phyloP scores from a whole-genome alignment of 257 asterid genomes.

The Forsythia viridissima region DNA sequence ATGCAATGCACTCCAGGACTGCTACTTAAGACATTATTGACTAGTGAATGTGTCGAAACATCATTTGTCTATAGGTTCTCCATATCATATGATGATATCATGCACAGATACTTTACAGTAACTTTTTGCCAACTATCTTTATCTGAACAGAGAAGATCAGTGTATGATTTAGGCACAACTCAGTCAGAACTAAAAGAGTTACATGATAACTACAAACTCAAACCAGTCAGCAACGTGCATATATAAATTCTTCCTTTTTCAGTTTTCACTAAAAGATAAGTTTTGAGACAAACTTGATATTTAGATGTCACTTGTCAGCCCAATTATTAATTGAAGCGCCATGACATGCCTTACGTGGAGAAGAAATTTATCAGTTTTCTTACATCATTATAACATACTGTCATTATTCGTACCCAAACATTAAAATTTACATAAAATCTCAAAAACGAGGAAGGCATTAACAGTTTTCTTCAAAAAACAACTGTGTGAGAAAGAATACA shows the following conservation, averaged over 20 bases:
- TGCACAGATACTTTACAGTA: background rate
- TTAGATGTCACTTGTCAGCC: background rate
- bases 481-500: background rate
- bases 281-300: background rate
- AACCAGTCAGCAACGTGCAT: background rate
- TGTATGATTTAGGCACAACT: background rate
- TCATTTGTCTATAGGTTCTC: background rate
- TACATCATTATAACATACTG: background rate
- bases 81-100: background rate
- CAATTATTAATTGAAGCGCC: background rate
- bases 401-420: background rate
- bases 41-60: background rate
- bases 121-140: background rate
- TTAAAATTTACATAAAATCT: background rate
- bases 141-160: background rate
- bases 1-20: constrained; percentile 6
- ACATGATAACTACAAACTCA: background rate
- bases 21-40: background rate
- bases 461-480: background rate
- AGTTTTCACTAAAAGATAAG: background rate
- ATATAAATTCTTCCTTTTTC: background rate
- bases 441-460: background rate
- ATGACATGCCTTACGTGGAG: background rate
- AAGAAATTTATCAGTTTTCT: background rate
- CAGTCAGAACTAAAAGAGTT: background rate